These are phyloP conservation scores for Colletotrichum higginsianum DNA, from an alignment of 2,329 filamentous ascomycete genomes.

Conservation along the genomic window DNA sequence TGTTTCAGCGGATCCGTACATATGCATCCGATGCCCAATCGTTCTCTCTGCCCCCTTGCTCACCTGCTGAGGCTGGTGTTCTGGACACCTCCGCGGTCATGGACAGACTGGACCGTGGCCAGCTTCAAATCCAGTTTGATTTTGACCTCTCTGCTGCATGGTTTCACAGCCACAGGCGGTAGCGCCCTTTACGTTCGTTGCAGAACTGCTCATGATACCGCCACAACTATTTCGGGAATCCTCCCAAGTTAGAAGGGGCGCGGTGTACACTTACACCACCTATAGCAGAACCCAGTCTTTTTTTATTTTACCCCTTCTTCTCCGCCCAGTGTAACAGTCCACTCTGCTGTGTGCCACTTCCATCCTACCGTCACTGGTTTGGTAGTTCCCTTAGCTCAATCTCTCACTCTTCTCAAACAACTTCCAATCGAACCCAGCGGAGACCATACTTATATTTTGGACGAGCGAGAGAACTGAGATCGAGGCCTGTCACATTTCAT, in stretches of 20 bases:
- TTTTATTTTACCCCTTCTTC: neutral
- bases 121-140: slow-evolving; percentile 5
- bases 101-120: neutral
- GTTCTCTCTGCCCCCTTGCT: neutral
- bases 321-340: neutral
- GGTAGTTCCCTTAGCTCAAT: neutral
- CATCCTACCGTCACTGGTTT: neutral
- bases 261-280: neutral
- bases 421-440: neutral
- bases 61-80: slow-evolving; percentile 11
- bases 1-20: neutral
- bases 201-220: neutral
- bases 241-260: neutral
- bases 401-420: neutral
- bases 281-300: neutral
- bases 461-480: neutral
- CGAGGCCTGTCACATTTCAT: neutral
- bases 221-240: neutral
- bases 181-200: neutral
- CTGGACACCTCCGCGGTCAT: slow-evolving; percentile 21
- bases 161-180: neutral
- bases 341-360: neutral
- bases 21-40: slow-evolving; percentile 6
- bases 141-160: neutral
- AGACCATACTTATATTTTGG: neutral